Evolutionary conservation across 805 yeast species (phyloP).

Genomic region (Aciculoconidium aculeatum): DNA sequence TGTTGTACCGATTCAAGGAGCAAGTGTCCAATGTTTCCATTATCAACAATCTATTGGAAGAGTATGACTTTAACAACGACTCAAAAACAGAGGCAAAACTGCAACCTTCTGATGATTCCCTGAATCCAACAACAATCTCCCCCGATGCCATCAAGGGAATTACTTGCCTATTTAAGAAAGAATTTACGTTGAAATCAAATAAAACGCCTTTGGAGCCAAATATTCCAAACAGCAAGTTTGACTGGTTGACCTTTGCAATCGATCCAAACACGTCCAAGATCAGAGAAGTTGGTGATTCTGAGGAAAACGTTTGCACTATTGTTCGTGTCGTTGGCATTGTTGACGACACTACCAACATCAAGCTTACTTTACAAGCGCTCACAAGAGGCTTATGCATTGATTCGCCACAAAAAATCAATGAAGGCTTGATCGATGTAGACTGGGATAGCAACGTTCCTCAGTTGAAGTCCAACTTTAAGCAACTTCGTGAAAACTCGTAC

Average conservation of each 20-base stretch:
- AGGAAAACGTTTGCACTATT: constrained; percentile 30
- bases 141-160: constrained; percentile 28
- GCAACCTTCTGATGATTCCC: constrained; percentile 3
- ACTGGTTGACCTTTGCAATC: constrained; percentile 34
- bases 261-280: constrained; percentile 28
- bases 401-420: constrained; percentile 13
- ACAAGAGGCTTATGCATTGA: constrained; percentile 31
- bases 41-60: constrained; percentile 27
- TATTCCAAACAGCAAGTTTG: constrained; percentile 18
- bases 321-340: constrained; percentile 43
- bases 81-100: constrained; percentile 9
- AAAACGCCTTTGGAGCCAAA: constrained; percentile 1
- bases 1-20: constrained; percentile 38
- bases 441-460: constrained; percentile 16
- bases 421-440: constrained; percentile 21
- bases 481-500: constrained; percentile 14
- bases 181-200: constrained; percentile 4
- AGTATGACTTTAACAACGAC: constrained; percentile 25
- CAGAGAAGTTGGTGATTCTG: constrained; percentile 11
- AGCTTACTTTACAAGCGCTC: constrained; percentile 45
- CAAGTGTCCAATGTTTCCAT: constrained; percentile 21
- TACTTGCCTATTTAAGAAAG: constrained; percentile 12
- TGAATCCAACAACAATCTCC: constrained; percentile 20
- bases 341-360: constrained; percentile 38
- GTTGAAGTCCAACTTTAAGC: constrained; percentile 12